Evolutionary conservation across 441 rosid species (phyloP).

Genomic region (Manihot esculenta): DNA sequence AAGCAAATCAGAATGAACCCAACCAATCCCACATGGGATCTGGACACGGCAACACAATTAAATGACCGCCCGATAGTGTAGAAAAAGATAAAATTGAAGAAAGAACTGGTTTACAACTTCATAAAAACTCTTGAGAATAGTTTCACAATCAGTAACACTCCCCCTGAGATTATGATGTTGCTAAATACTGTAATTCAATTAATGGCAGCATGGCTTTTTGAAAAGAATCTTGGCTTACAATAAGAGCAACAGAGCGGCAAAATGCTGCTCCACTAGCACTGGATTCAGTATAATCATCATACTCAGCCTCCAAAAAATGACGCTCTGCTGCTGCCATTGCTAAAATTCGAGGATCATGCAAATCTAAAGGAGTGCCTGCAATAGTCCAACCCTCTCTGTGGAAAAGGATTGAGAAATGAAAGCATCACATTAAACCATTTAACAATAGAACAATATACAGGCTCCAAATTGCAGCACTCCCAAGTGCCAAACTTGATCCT

Average conservation of each 20-base stretch:
- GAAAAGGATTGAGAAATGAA: slow-evolving; percentile 16
- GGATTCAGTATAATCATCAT: slow-evolving; percentile 75
- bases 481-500: neutral
- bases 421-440: neutral
- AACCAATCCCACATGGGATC: neutral
- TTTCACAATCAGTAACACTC: neutral
- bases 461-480: slow-evolving; percentile 8
- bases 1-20: neutral
- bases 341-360: slow-evolving; percentile 83
- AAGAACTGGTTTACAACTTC: no score
- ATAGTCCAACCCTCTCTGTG: slow-evolving; percentile 87
- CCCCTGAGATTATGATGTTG: neutral
- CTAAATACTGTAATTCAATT: neutral
- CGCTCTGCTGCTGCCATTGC: slow-evolving; percentile 95
- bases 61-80: no score
- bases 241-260: slow-evolving; percentile 89
- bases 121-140: no score
- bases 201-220: neutral
- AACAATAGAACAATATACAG: neutral
- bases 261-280: slow-evolving; percentile 88
- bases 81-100: neutral
- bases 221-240: slow-evolving; percentile 42
- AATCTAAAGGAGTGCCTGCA: slow-evolving; percentile 75
- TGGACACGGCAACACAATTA: neutral
- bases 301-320: slow-evolving; percentile 75